These are phyloP conservation scores for Coix lacrymajobi DNA, from an alignment of 176 grass and related monocot genomes.

Conservation along the genomic window DNA sequence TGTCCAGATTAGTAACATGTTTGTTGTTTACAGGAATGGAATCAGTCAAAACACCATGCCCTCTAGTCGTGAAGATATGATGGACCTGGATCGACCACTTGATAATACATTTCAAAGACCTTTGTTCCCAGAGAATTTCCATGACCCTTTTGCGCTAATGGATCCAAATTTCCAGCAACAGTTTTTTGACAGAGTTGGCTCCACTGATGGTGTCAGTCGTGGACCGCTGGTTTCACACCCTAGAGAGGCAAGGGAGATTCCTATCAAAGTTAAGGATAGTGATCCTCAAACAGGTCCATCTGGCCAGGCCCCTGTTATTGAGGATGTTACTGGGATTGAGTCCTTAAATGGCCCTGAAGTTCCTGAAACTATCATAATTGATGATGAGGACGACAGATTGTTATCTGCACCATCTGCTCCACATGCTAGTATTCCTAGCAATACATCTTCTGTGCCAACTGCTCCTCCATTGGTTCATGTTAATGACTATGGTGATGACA, in stretches of 20 bases:
- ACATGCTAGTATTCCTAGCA: conserved; percentile 21
- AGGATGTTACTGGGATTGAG: conserved; percentile 58
- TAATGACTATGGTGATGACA: conserved; percentile 79
- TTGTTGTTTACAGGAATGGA: conserved; percentile 36
- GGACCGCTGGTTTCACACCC: conserved; percentile 56
- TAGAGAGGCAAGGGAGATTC: conserved; percentile 57
- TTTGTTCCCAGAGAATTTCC: conserved; percentile 21
- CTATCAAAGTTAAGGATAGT: conserved; percentile 61
- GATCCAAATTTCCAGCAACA: conserved; percentile 43
- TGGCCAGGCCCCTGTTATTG: conserved; percentile 43
- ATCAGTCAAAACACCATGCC: conserved; percentile 32
- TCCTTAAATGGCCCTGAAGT: conserved; percentile 44
- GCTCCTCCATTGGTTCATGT: conserved; percentile 63
- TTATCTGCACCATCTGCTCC: conserved; percentile 38
- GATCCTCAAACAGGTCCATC: conserved; percentile 45
- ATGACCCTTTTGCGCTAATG: conserved; percentile 61
- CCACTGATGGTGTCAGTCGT: conserved; percentile 29
- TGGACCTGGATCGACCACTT: conserved; percentile 61
- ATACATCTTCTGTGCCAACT: conserved; percentile 29
- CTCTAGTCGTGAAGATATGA: conserved; percentile 39
- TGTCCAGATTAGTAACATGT: background rate
- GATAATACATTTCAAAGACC: conserved; percentile 49
- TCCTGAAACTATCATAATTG: conserved; percentile 54
- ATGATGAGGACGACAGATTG: conserved; percentile 51
- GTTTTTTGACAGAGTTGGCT: conserved; percentile 35